A percentile compares a stretch with the other conserved stretches of the same genome.
These are phyloP conservation scores for Zymoseptoria crescenta DNA, from an alignment of 2,329 filamentous ascomycete species.

Conservation along the genomic window DNA sequence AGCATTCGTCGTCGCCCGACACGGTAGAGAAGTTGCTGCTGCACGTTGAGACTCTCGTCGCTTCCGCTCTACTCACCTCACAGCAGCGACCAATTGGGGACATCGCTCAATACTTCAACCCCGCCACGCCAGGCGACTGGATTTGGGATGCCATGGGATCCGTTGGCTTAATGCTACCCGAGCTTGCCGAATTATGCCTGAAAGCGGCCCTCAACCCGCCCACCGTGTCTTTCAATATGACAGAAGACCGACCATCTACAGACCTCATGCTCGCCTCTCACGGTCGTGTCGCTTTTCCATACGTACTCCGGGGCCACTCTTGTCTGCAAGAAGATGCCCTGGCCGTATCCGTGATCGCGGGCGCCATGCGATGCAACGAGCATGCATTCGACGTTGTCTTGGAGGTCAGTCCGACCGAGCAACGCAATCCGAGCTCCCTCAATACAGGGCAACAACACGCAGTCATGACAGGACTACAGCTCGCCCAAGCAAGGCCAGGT, in stretches of 20 bases:
- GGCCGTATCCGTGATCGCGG: background rate
- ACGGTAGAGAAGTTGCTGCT: background rate
- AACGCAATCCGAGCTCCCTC: background rate
- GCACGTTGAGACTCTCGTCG: background rate
- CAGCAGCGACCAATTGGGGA: background rate
- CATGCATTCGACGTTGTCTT: background rate
- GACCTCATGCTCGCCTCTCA: background rate
- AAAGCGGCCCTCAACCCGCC: background rate
- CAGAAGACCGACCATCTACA: too few relatives aligned
- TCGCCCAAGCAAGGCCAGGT: background rate
- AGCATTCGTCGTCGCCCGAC: background rate
- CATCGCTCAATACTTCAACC: background rate
- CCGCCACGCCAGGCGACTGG: background rate
- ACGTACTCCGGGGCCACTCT: background rate
- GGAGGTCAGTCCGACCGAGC: background rate
- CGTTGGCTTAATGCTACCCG: background rate
- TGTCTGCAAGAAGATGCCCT: background rate
- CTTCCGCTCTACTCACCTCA: background rate
- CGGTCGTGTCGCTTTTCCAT: background rate
- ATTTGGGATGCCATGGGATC: background rate
- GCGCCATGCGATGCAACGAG: background rate
- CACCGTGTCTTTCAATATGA: background rate
- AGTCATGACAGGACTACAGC: background rate
- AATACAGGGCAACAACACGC: background rate
- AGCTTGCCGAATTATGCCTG: background rate